Evolutionary conservation across 169 alveolate species (phyloP), one percentile per base, ranked within the genome.

Genomic region (Plasmodium yoelii): DNA sequence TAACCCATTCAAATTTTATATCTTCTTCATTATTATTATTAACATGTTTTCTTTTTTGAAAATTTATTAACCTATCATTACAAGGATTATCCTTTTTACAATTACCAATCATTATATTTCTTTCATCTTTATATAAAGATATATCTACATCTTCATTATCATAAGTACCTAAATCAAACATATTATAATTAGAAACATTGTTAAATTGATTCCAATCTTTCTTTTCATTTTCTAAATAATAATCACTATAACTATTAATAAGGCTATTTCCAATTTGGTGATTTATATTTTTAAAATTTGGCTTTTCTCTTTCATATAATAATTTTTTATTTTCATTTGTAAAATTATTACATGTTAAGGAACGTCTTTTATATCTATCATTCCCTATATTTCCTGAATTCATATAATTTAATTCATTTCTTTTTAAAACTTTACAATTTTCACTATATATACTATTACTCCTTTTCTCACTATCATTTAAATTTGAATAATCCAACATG

Each of bases 401-500:
- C 26, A 47, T 42, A 53, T 64, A 18, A 65, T 67, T 60, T 2
- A 9, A 2, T 42, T 26, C 7, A 26, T 53, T 80, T 13, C 1
- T 7, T 39, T 26, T 64, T 28, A 34, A 42, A 51, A 24, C 65
- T 53, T 46, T 34, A 26, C 26, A 34, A 34, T 34, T 34, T 34
- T 2, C 42, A 34, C 42, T 34, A 34, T 34, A 34, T 3, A 34
- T 34, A 34, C 42, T 34, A 34, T 5, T 3, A 34, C 42, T 34
- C 4, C 42, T 34, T 34, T 34, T 34, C 0, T 34, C 53, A 8
- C 53, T 51, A 39, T 80, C 72, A 13, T 18, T 65, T 28, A 46
- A 39, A 80, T 24, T 18, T 8, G 67, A 15, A 13, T 67, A 51
- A 7, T 80, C 82, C 15, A 80, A 65, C 15, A 65, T 42, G 19